Evolutionary conservation across 345 rosid species (phyloP).

Genomic region (Arabidopsis thaliana): TAIR10.1 NC_003074.8:20829001-20829500

Average conservation of each 20-base stretch:
- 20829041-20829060: slow-evolving; percentile 5
- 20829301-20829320: neutral
- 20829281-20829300: neutral
- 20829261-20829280: neutral
- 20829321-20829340: neutral
- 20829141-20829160: neutral
- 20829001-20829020: slow-evolving; percentile 31
- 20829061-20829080: slow-evolving; percentile 32
- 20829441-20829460: slow-evolving; percentile 28
- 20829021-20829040: neutral
- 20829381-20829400: neutral
- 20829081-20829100: slow-evolving; percentile 1
- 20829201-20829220: slow-evolving; percentile 3
- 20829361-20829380: slow-evolving; percentile 42
- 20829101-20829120: slow-evolving; percentile 24
- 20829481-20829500: slow-evolving; percentile 26
- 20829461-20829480: slow-evolving; percentile 31
- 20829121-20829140: slow-evolving; percentile 21
- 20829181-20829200: neutral
- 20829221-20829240: slow-evolving; percentile 37
- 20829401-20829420: slow-evolving; percentile 42
- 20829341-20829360: slow-evolving; percentile 4
- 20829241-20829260: neutral
- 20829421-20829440: slow-evolving; percentile 38
- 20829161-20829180: neutral